Conservation (phyloP, 441 rosid genomes). For the Isatis lusitanica region DNA sequence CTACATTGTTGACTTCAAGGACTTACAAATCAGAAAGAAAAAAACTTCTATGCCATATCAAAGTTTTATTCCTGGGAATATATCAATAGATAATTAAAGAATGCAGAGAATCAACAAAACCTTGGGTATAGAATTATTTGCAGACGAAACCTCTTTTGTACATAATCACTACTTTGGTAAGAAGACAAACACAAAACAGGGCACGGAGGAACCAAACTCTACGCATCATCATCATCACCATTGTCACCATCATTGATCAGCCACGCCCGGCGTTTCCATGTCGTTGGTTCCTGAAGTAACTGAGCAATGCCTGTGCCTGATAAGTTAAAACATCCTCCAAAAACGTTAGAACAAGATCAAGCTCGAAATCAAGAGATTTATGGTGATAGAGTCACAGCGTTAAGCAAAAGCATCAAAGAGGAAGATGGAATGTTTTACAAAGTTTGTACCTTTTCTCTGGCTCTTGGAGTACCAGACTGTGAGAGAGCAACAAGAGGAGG, state of each 20-base stretch:
- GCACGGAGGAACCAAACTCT: not conserved
- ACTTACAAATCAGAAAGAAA: not conserved
- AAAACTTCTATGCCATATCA: not conserved
- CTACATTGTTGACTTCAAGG: not conserved
- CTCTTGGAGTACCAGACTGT: conserved; percentile 90
- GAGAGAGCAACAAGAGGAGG: conserved; percentile 92
- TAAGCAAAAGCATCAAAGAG: not conserved
- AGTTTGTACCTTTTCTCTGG: conserved; percentile 75
- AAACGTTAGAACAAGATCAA: conserved; percentile 9
- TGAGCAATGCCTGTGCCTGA: conserved; percentile 86
- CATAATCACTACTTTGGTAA: conserved; percentile 30
- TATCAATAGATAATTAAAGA: conserved; percentile 19
- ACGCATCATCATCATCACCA: not conserved
- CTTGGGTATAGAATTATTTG: conserved; percentile 27
- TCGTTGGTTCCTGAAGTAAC: conserved; percentile 77
- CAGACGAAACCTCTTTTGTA: conserved; percentile 30
- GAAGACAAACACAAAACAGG: conserved; percentile 24
- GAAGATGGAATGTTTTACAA: not conserved
- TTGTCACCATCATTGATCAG: conserved; percentile 35
- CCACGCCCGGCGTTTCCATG: conserved; percentile 69
- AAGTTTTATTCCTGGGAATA: conserved; percentile 7
- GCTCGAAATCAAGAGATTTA: not conserved
- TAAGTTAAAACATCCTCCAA: conserved; percentile 24
- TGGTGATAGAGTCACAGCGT: not conserved
- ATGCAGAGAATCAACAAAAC: conserved; percentile 24